Conservation (phyloP, 1,284 basidiomycete genomes). For the Rugosomyces carneus region DNA sequence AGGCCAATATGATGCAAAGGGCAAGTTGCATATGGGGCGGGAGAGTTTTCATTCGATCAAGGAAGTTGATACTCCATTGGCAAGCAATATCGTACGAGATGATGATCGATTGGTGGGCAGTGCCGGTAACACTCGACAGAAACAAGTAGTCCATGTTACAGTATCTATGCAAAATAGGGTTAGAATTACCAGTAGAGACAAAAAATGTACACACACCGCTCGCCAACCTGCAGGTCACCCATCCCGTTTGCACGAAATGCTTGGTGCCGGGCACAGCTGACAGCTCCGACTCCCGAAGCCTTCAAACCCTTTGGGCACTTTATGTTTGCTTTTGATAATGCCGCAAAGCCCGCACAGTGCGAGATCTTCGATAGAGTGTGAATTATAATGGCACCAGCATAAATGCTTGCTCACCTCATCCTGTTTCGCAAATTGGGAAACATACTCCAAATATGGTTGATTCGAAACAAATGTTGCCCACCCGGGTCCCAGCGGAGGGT, state of each 20-base stretch:
- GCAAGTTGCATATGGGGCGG: constrained; percentile 10
- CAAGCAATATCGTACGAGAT: constrained; percentile 25
- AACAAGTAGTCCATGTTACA: constrained; percentile 24
- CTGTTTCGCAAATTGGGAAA: constrained; percentile 5
- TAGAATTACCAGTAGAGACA: too few relatives aligned
- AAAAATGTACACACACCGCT: constrained; percentile 10
- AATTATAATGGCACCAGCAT: too few relatives aligned
- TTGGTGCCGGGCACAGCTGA: constrained; percentile 15
- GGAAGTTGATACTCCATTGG: constrained; percentile 20
- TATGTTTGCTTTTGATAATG: neutral
- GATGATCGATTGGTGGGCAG: constrained; percentile 4
- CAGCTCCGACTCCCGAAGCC: constrained; percentile 14
- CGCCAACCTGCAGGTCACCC: constrained; percentile 16
- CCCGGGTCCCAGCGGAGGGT: constrained; percentile 16
- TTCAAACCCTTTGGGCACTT: constrained; percentile 8
- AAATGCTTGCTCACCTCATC: neutral
- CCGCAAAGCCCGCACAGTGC: constrained; percentile 11
- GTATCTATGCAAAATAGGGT: too few relatives aligned
- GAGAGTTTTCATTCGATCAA: neutral
- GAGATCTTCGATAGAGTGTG: too few relatives aligned
- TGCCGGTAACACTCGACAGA: constrained; percentile 10
- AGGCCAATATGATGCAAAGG: constrained; percentile 6
- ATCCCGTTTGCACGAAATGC: constrained; percentile 13
- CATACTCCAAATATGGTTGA: constrained; percentile 11
- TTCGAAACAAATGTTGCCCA: constrained; percentile 15